These are phyloP conservation scores for Chondrostereum purpureum DNA, from an alignment of 1,284 basidiomycete species.

Conservation along the genomic window DNA sequence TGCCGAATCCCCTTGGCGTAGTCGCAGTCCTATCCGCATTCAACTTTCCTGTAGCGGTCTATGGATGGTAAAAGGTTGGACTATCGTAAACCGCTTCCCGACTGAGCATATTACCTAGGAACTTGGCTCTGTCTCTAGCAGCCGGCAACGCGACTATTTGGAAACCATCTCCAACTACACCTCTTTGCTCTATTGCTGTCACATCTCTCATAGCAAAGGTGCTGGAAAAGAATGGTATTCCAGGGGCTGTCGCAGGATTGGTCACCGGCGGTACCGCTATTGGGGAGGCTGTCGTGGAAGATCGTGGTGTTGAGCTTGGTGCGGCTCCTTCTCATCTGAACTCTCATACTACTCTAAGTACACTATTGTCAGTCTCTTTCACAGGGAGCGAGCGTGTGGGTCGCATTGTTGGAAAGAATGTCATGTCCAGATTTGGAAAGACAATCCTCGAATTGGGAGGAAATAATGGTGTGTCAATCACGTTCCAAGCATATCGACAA, in stretches of 20 bases:
- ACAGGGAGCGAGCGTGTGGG: constrained; percentile 91
- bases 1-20: constrained; percentile 89
- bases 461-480: constrained; percentile 66
- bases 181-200: constrained; percentile 82
- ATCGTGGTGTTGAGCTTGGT: constrained; percentile 72
- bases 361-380: constrained; percentile 85
- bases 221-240: constrained; percentile 75
- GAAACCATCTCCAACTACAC: constrained; percentile 91
- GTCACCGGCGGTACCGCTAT: constrained; percentile 80
- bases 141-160: constrained; percentile 92
- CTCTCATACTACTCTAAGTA: constrained; percentile 11
- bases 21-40: constrained; percentile 90
- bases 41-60: constrained; percentile 92
- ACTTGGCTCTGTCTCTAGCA: constrained; percentile 82
- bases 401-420: constrained; percentile 73
- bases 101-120: constrained; percentile 39
- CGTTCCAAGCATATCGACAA: too few relatives aligned
- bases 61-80: constrained; percentile 57
- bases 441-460: constrained; percentile 89
- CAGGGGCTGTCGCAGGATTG: constrained; percentile 78
- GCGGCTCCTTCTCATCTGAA: constrained; percentile 14
- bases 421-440: constrained; percentile 80
- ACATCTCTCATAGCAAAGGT: constrained; percentile 80
- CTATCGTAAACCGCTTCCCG: constrained; percentile 10
- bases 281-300: constrained; percentile 75